Evolutionary conservation across 805 yeast genomes (phyloP).

Genomic region (Candida adriatica): DNA sequence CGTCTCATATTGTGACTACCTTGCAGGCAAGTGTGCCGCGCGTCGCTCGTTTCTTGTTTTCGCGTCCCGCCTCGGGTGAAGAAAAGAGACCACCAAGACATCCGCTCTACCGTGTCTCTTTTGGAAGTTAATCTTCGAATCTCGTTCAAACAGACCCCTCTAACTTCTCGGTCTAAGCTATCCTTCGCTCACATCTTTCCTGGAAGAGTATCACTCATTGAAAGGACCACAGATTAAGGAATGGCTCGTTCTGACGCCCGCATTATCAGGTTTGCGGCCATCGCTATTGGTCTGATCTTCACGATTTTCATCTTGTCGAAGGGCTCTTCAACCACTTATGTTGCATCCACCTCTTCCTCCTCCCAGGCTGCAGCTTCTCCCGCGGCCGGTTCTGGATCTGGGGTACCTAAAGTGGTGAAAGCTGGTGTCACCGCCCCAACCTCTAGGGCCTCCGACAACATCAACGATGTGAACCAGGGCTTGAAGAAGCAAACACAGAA

Average conservation of each 20-base stretch:
- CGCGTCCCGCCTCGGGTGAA: no score
- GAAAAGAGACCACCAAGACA: no score
- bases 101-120: no score
- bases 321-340: constrained; percentile 22
- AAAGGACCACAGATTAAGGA: no score
- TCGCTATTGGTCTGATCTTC: constrained; percentile 21
- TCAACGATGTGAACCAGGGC: constrained; percentile 12
- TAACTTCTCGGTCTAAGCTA: no score
- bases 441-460: constrained; percentile 9
- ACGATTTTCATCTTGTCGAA: constrained; percentile 22
- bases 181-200: no score
- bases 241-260: constrained; percentile 27
- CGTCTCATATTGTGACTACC: no score
- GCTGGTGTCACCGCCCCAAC: constrained; percentile 8
- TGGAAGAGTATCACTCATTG: no score
- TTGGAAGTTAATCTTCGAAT: no score
- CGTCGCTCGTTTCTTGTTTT: no score
- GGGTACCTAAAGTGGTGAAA: constrained; percentile 10
- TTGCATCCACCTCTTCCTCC: constrained; percentile 9
- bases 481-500: constrained; percentile 19
- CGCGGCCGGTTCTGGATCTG: neutral
- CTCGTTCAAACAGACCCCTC: no score
- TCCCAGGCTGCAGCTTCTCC: constrained; percentile 7
- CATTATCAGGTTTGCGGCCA: constrained; percentile 20
- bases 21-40: no score